A percentile compares a stretch with the other conserved stretches of the same genome.
These are phyloP conservation scores for Ophiostoma tasmaniense DNA, from an alignment of 2,329 filamentous ascomycete species.

Conservation along the genomic window DNA sequence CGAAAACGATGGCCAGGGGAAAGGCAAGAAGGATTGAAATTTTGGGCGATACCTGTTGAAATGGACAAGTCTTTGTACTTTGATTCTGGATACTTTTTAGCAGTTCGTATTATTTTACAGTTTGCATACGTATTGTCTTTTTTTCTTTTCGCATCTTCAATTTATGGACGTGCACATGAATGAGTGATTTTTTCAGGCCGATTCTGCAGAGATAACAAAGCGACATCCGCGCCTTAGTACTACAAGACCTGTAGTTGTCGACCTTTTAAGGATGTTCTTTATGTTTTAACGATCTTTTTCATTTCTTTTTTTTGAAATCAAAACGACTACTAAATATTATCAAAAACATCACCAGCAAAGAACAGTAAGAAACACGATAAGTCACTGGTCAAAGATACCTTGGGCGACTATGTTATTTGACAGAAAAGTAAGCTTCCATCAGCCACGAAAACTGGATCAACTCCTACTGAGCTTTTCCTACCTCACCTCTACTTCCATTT, in stretches of 20 bases:
- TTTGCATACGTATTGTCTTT: neutral
- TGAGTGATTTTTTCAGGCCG: neutral
- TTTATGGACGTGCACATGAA: neutral
- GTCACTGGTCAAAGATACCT: too few species aligned
- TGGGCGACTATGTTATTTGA: too few species aligned
- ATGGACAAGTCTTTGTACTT: neutral
- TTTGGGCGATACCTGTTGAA: neutral
- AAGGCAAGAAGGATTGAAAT: conserved; percentile 20
- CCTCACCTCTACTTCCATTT: too few species aligned
- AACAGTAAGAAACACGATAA: too few species aligned
- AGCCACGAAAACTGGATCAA: too few species aligned
- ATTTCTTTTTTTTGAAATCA: too few species aligned
- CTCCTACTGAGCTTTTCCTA: too few species aligned
- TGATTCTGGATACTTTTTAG: neutral
- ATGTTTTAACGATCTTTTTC: too few species aligned
- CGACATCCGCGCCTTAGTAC: neutral
- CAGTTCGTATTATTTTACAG: neutral
- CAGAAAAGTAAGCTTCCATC: too few species aligned
- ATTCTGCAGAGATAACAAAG: neutral
- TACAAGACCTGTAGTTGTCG: neutral
- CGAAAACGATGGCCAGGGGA: conserved; percentile 16
- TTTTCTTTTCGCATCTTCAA: neutral
- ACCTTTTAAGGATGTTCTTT: too few species aligned
- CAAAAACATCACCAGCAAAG: too few species aligned
- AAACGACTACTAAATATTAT: too few species aligned